phyloP scores from a whole-genome alignment of 371 early-diverging fungal species.

The Syncephalis fuscata region DNA sequence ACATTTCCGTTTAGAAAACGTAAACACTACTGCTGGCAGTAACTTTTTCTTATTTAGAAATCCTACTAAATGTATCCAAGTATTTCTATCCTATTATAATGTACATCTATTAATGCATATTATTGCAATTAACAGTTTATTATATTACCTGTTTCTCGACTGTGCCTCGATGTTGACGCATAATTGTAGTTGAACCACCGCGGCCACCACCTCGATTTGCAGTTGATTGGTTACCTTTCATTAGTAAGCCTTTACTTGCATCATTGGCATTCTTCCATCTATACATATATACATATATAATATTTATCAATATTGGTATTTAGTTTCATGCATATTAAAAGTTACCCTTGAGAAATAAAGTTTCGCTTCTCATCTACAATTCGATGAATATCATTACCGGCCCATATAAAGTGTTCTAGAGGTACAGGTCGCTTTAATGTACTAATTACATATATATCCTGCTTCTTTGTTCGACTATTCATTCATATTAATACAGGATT shows the following conservation, averaged over 20 bases:
- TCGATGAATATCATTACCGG: constrained; percentile 62
- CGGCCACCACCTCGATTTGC: constrained; percentile 2
- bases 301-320: background rate
- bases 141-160: constrained; percentile 4
- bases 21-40: constrained; percentile 93
- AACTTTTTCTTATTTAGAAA: constrained; percentile 54
- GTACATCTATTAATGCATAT: background rate
- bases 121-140: background rate
- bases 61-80: constrained; percentile 65
- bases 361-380: constrained; percentile 59
- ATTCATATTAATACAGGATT: background rate
- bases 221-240: constrained; percentile 22
- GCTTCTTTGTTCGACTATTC: constrained; percentile 79
- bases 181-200: constrained; percentile 3
- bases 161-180: background rate
- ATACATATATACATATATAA: background rate
- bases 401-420: constrained; percentile 89
- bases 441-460: constrained; percentile 95
- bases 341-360: constrained; percentile 29
- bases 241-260: constrained; percentile 21
- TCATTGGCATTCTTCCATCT: constrained; percentile 53
- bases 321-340: background rate
- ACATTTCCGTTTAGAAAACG: constrained; percentile 93
- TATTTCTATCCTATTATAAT: constrained; percentile 41
- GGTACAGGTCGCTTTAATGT: constrained; percentile 96